Conservation (phyloP, 352 stramenopile species). For the Plasmopara muralis region DNA sequence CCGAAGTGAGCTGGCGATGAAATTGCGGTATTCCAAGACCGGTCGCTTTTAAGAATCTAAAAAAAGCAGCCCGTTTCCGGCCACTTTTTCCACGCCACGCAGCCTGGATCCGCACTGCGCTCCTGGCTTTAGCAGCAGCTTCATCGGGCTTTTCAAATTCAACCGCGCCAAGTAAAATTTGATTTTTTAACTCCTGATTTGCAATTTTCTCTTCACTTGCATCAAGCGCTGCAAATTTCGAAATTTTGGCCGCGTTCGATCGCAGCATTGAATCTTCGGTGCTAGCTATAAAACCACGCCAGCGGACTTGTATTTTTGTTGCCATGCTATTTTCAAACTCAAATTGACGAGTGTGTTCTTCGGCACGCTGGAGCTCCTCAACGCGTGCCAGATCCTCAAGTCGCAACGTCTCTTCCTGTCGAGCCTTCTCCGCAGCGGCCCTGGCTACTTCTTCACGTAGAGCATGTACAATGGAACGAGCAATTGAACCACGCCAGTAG, state of each 20-base stretch:
- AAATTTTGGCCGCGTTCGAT: too few relatives aligned
- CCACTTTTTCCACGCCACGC: slow-evolving; percentile 14
- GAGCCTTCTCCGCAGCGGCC: too few relatives aligned
- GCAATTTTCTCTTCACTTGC: too few relatives aligned
- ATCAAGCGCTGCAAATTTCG: too few relatives aligned
- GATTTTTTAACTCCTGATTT: too few relatives aligned
- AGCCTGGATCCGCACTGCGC: slow-evolving; percentile 14
- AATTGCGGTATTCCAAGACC: slow-evolving; percentile 8
- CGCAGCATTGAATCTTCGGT: not conserved
- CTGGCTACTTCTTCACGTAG: too few relatives aligned
- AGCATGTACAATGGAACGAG: too few relatives aligned
- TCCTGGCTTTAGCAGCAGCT: slow-evolving; percentile 8
- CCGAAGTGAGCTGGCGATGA: slow-evolving; percentile 29
- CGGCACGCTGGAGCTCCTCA: not conserved
- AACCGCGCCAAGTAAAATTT: too few relatives aligned
- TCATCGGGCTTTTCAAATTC: not conserved
- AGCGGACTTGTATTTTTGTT: slow-evolving; percentile 11
- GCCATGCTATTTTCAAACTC: slow-evolving; percentile 8
- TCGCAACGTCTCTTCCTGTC: too few relatives aligned
- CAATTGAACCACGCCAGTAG: too few relatives aligned
- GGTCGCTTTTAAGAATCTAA: slow-evolving; percentile 2
- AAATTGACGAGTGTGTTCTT: not conserved
- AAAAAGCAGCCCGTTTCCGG: slow-evolving; percentile 5
- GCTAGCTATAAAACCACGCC: slow-evolving; percentile 7
- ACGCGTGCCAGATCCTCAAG: not conserved